phyloP scores from a whole-genome alignment of 192 early-diverging fungal species.

The Thoreauomyces humboldtii region DNA sequence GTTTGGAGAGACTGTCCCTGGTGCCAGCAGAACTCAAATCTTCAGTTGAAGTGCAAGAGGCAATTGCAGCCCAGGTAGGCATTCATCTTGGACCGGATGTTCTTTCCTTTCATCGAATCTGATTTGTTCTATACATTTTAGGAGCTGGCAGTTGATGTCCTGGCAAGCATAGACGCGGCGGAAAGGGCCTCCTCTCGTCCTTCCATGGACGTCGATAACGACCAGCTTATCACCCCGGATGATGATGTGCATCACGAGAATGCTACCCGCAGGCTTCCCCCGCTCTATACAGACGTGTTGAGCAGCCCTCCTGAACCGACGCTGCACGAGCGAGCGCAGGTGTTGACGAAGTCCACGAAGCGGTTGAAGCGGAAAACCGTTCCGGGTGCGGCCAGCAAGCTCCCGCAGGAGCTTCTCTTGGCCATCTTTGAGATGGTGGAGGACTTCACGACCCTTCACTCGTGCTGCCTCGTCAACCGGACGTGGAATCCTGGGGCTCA shows the following conservation, averaged over 20 bases:
- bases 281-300: too few species aligned
- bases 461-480: constrained; percentile 18
- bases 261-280: too few species aligned
- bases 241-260: background rate
- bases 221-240: background rate
- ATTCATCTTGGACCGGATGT: too few species aligned
- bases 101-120: too few species aligned
- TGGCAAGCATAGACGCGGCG: constrained; percentile 3
- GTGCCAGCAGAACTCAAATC: constrained; percentile 17
- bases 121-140: constrained; percentile 2
- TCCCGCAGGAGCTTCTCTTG: constrained; percentile 30
- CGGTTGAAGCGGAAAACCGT: too few species aligned
- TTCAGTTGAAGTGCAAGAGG: constrained; percentile 19
- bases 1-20: constrained; percentile 22
- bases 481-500: constrained; percentile 21
- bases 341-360: background rate
- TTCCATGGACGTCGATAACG: constrained; percentile 1
- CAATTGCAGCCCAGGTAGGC: constrained; percentile 28
- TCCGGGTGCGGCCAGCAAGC: background rate
- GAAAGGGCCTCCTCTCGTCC: background rate
- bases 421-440: constrained; percentile 22
- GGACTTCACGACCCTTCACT: constrained; percentile 11
- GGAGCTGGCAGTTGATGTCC: constrained; percentile 21
- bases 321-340: background rate
- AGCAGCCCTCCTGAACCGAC: too few species aligned